Evolutionary conservation across 768 basidiomycete genomes (phyloP), one percentile per base, ranked within the genome.

Genomic region (Mycena kentingensis): DNA sequence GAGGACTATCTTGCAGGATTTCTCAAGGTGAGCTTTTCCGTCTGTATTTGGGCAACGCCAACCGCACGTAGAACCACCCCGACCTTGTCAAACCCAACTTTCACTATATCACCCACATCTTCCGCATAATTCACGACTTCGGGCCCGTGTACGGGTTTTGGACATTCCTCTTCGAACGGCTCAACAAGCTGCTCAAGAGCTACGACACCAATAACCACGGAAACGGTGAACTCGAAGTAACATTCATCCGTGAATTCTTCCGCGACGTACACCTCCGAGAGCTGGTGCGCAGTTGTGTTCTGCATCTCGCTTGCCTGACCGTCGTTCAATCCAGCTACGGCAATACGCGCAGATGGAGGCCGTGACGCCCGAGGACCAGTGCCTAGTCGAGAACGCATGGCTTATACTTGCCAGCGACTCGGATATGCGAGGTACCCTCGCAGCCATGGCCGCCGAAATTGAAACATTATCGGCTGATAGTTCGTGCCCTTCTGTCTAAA

Each of bases 121-220:
- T n/a, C n/a, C n/a, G n/a, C n/a, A n/a, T n/a, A n/a, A n/a, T n/a
- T n/a, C 39, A 45, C 0, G 59, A 66, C 45, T 69, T 58, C 41
- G 66, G 69, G 1, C 68, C 68, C 1, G 59, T 69, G 3, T 63
- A 68, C 35, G 61, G 58, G 0, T 69, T 69, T n/a, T 70, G 70
- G 69, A 63, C 60, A 0, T 71, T 67, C 49, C 42, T 69, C 1
- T 62, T 60, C 27, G 69, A 71, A 36, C 58, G 69, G 1, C 46
- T 71, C 13, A 71, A 71, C 57, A 66, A 67, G 22, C 34, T 68
- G 2, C 56, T 70, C 32, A 70, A 70, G 55, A 50, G 55, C 24
- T 64, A 58, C 46, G 41, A 57, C 3, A 60, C 61, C 0, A 68
- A 64, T 26, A 66, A 65, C 16, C 66, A 63, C 16, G 60, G 42